Evolutionary conservation across 2,329 filamentous ascomycete genomes (phyloP).

Genomic region (Colletotrichum tofieldiae): DNA sequence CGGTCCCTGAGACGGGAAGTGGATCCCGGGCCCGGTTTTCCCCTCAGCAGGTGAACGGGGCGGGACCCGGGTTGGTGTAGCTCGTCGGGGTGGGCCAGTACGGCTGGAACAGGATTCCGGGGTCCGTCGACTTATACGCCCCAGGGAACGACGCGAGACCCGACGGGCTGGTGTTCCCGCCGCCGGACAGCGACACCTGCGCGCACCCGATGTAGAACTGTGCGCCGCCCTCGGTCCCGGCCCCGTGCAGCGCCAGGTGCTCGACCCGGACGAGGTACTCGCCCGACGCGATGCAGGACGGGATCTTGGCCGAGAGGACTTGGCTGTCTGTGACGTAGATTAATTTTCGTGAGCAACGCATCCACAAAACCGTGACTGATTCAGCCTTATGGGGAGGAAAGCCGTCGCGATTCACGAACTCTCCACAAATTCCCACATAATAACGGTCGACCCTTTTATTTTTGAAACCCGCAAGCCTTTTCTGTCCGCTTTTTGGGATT

Average conservation of each 20-base stretch:
- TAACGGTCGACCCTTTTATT: background rate
- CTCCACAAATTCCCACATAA: slow-evolving; percentile 22
- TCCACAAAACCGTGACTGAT: slow-evolving; percentile 8
- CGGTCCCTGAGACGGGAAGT: slow-evolving; percentile 11
- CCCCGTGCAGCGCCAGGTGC: slow-evolving; percentile 64
- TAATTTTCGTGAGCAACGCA: background rate
- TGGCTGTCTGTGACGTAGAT: slow-evolving; percentile 10
- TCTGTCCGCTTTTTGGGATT: background rate
- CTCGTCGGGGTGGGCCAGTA: slow-evolving; percentile 59
- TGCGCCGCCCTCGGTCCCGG: slow-evolving; percentile 57
- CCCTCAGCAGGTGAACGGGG: slow-evolving; percentile 42
- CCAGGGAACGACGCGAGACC: slow-evolving; percentile 59
- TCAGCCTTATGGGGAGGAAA: slow-evolving; percentile 27
- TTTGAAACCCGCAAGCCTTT: slow-evolving; percentile 15
- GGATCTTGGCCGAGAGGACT: slow-evolving; percentile 31
- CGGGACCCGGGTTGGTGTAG: slow-evolving; percentile 50
- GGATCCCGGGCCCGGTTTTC: background rate
- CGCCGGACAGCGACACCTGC: slow-evolving; percentile 58
- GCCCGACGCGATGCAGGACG: slow-evolving; percentile 48
- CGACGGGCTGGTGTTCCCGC: slow-evolving; percentile 55
- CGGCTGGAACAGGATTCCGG: slow-evolving; percentile 60
- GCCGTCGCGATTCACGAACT: slow-evolving; percentile 5
- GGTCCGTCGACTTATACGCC: slow-evolving; percentile 58
- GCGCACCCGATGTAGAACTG: slow-evolving; percentile 63
- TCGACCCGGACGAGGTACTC: slow-evolving; percentile 67